Evolutionary conservation across 2,329 filamentous ascomycete species (phyloP).

Genomic region (Rhynchosporium agropyri): DNA sequence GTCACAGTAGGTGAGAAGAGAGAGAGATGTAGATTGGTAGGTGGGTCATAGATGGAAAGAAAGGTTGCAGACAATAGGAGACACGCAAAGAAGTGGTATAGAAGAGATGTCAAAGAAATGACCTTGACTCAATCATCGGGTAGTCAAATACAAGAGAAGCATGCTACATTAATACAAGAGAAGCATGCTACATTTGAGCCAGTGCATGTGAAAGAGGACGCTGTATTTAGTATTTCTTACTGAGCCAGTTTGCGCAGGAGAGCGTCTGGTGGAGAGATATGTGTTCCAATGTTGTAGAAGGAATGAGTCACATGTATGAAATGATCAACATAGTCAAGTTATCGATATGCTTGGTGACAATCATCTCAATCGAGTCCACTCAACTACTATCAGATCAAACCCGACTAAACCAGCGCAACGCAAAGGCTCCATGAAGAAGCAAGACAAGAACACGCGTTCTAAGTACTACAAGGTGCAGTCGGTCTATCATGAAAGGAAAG

Average conservation of each 20-base stretch:
- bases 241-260: too few relatives aligned
- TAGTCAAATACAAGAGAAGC: too few relatives aligned
- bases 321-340: background rate
- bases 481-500: conserved; percentile 33
- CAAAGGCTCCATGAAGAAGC: conserved; percentile 28
- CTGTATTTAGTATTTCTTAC: too few relatives aligned
- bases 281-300: too few relatives aligned
- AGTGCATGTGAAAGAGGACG: too few relatives aligned
- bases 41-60: background rate
- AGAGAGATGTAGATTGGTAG: background rate
- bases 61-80: too few relatives aligned
- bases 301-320: background rate
- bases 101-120: too few relatives aligned
- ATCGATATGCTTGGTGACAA: conserved; percentile 1
- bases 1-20: background rate
- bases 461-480: conserved; percentile 24
- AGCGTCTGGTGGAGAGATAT: too few relatives aligned
- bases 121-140: too few relatives aligned
- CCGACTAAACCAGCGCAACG: conserved; percentile 22
- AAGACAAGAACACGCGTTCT: conserved; percentile 30
- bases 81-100: too few relatives aligned
- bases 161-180: too few relatives aligned
- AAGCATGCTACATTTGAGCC: too few relatives aligned
- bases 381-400: conserved; percentile 15
- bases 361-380: conserved; percentile 17